These are phyloP conservation scores for Psidium guajava DNA, from an alignment of 345 rosid species.

Conservation along the genomic window DNA sequence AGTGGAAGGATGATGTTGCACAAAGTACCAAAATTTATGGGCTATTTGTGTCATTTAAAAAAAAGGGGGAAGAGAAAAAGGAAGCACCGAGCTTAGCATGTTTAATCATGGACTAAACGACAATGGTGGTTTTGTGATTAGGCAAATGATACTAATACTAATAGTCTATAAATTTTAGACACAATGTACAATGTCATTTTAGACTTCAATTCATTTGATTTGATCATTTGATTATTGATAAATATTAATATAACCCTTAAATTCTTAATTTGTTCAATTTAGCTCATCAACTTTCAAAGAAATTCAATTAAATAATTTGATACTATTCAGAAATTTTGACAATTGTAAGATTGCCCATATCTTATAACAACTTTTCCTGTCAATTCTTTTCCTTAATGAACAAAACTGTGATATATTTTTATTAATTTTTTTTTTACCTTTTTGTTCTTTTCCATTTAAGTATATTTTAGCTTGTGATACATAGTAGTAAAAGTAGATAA, in stretches of 20 bases:
- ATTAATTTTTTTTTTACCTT: neutral
- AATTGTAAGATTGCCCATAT: neutral
- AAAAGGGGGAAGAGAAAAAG: neutral
- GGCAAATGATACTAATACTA: neutral
- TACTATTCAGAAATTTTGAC: neutral
- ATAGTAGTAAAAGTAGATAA: neutral
- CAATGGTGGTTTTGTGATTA: neutral
- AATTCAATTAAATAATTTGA: too few relatives aligned
- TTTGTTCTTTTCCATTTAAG: neutral
- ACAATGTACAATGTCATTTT: fast-evolving
- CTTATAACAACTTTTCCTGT: neutral
- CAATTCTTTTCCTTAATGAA: neutral
- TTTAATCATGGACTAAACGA: neutral
- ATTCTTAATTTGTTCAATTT: neutral
- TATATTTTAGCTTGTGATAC: neutral
- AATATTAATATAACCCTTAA: fast-evolving
- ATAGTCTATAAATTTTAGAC: neutral
- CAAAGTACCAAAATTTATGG: too few relatives aligned
- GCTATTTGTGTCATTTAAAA: too few relatives aligned
- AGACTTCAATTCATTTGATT: neutral
- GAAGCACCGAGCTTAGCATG: neutral
- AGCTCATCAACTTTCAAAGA: neutral
- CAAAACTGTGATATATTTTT: too few relatives aligned
- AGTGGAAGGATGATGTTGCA: too few relatives aligned
- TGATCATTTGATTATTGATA: neutral